A percentile compares a stretch with the other conserved stretches of the same genome.
Evolutionary conservation across 805 yeast species (phyloP).

Genomic region (Wickerhamiella lipophila): DNA sequence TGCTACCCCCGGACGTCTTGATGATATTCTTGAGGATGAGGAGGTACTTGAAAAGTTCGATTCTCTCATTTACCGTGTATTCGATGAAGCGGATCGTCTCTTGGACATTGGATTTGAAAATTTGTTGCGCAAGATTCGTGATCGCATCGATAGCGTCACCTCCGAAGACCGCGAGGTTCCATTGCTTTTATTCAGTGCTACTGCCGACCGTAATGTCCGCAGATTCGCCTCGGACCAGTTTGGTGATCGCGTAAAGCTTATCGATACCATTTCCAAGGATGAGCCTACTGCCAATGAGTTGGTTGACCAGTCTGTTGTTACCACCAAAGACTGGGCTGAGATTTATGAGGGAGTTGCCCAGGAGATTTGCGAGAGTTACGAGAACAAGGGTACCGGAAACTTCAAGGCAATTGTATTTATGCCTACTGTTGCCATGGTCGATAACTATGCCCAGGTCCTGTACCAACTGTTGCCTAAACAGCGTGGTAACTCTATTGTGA

Average conservation of each 20-base stretch:
- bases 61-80: conserved; percentile 49
- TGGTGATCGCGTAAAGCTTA: conserved; percentile 27
- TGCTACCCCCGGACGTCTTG: conserved; percentile 81
- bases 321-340: conserved; percentile 43
- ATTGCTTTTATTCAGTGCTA: conserved; percentile 76
- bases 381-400: conserved; percentile 16
- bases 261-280: conserved; percentile 62
- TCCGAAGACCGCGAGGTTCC: conserved; percentile 33
- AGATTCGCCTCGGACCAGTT: conserved; percentile 44
- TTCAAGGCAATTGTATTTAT: conserved; percentile 76
- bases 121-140: conserved; percentile 33
- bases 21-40: conserved; percentile 43
- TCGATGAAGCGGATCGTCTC: conserved; percentile 87
- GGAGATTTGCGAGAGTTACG: conserved; percentile 34
- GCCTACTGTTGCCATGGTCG: conserved; percentile 63
- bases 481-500: conserved; percentile 11
- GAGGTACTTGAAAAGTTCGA: conserved; percentile 36
- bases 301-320: conserved; percentile 53
- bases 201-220: conserved; percentile 58
- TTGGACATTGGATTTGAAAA: conserved; percentile 69
- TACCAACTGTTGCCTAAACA: conserved; percentile 17
- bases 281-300: conserved; percentile 71
- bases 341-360: conserved; percentile 43
- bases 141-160: conserved; percentile 41
- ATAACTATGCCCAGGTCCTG: conserved; percentile 39